Conservation (phyloP, 2,329 filamentous ascomycete species). For the Colletotrichum sp. region DNA sequence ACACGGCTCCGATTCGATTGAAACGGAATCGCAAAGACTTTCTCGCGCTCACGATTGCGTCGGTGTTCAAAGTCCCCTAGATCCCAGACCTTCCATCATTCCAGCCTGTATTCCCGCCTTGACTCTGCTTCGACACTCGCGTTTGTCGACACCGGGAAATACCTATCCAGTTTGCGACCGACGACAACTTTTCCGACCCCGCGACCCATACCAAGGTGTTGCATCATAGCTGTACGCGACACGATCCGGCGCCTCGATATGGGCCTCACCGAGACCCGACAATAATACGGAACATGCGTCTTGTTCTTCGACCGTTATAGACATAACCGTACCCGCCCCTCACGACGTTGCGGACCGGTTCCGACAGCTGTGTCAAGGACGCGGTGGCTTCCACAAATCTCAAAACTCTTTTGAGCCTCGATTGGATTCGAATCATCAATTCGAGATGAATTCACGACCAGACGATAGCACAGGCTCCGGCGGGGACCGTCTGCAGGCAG, state of each 20-base stretch:
- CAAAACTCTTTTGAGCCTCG: neutral
- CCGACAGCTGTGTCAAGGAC: neutral
- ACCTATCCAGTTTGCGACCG: neutral
- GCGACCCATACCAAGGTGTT: neutral
- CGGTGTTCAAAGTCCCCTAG: neutral
- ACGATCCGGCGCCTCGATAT: neutral
- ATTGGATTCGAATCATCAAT: neutral
- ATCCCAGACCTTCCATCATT: neutral
- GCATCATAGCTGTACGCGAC: neutral
- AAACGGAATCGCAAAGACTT: neutral
- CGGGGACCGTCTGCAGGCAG: conserved; percentile 23
- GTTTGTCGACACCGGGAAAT: neutral
- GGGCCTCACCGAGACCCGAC: neutral
- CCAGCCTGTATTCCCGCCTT: neutral
- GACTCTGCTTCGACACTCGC: neutral
- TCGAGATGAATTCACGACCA: conserved; percentile 15
- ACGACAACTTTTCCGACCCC: neutral
- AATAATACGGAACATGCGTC: conserved; percentile 6
- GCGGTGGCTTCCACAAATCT: neutral
- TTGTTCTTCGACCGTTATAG: neutral
- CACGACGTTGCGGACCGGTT: neutral
- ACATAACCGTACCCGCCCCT: neutral
- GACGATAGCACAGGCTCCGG: neutral
- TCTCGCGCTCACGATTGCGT: neutral
- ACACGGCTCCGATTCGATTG: neutral